Conservation (phyloP, 257 asterid genomes). For the Dorcoceras hygrometricum region DNA sequence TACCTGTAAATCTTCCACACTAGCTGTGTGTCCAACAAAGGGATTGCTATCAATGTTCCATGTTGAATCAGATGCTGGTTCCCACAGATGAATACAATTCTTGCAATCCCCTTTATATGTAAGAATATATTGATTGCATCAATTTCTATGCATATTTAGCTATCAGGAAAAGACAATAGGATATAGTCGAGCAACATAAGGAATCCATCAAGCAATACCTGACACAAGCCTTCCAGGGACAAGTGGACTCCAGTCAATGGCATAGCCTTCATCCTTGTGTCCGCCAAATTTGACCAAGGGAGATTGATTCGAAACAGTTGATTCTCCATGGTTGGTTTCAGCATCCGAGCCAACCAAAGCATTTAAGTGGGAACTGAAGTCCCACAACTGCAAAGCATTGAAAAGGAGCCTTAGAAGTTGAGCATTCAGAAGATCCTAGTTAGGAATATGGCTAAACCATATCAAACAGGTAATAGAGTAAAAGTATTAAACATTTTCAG, state of each 20-base stretch:
- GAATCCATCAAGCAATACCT: constrained; percentile 38
- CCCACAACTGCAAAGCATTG: constrained; percentile 74
- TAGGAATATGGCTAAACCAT: not conserved
- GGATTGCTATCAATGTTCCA: constrained; percentile 69
- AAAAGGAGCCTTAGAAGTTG: constrained; percentile 4
- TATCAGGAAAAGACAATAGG: not conserved
- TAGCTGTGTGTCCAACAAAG: constrained; percentile 60
- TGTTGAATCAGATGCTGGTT: constrained; percentile 70
- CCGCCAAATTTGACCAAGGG: constrained; percentile 73
- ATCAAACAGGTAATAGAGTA: constrained; percentile 5
- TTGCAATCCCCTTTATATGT: constrained; percentile 74
- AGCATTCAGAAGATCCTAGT: not conserved
- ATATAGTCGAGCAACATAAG: constrained; percentile 28
- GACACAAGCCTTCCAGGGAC: constrained; percentile 88
- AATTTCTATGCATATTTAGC: not conserved
- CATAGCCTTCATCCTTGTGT: constrained; percentile 96
- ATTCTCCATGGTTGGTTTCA: constrained; percentile 42
- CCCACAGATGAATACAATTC: constrained; percentile 82
- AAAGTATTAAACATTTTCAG: not conserved
- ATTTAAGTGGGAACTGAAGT: constrained; percentile 72
- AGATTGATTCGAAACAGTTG: constrained; percentile 51
- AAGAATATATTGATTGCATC: not conserved
- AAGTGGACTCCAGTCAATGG: constrained; percentile 93
- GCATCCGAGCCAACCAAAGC: constrained; percentile 61
- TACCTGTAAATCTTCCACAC: constrained; percentile 93